phyloP scores from a whole-genome alignment of 495 filamentous ascomycete genomes.

The Hyphodiscus hymeniophilus region DNA sequence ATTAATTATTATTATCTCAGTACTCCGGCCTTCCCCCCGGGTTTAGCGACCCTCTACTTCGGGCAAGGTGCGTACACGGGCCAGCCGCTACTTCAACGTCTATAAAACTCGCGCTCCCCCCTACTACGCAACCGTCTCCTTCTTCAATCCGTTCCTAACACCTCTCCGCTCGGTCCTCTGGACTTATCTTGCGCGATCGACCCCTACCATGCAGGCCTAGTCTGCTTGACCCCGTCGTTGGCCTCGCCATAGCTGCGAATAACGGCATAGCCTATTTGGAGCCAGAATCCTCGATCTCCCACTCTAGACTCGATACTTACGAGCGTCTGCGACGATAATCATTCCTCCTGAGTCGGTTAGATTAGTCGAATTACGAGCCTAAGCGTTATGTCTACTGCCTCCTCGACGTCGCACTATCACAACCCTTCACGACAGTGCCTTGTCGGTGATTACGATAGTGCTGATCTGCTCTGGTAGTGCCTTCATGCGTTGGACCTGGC shows the following conservation, averaged over 20 bases:
- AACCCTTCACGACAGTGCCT: conserved; percentile 14
- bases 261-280: conserved; percentile 7
- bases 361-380: conserved; percentile 8
- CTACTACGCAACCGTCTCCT: conserved; percentile 7
- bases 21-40: conserved; percentile 9
- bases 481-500: conserved; percentile 15
- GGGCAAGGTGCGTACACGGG: conserved; percentile 14
- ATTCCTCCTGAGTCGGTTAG: conserved; percentile 1
- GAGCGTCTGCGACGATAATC: conserved; percentile 1
- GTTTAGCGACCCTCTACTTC: conserved; percentile 11
- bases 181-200: conserved; percentile 11
- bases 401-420: conserved; percentile 15
- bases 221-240: neutral
- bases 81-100: conserved; percentile 2
- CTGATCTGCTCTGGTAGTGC: conserved; percentile 11
- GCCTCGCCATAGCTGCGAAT: conserved; percentile 6
- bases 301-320: conserved; percentile 8
- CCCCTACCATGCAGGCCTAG: conserved; percentile 8
- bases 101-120: too few relatives aligned
- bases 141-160: conserved; percentile 16
- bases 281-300: conserved; percentile 11
- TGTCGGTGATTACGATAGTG: conserved; percentile 9
- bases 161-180: conserved; percentile 1
- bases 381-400: conserved; percentile 5
- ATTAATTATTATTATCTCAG: neutral